These are phyloP conservation scores for Rhizoclosmatium globosum DNA, from an alignment of 192 early-diverging fungal genomes.

Conservation along the genomic window DNA sequence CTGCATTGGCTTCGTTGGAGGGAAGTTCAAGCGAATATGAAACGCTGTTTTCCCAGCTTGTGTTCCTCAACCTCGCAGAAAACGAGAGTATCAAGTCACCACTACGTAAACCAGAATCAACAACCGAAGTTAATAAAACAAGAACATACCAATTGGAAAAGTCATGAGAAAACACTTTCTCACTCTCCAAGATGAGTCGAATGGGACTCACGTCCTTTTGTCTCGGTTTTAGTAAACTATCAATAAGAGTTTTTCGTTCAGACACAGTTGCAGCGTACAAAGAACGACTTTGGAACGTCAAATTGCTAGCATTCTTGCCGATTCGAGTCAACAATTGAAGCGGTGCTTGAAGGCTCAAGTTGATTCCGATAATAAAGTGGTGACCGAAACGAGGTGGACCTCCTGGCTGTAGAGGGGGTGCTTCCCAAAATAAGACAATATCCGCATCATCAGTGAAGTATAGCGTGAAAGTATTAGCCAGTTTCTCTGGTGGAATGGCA, in stretches of 20 bases:
- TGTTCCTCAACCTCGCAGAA: constrained; percentile 68
- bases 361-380: constrained; percentile 93
- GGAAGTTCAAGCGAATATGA: constrained; percentile 66
- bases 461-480: constrained; percentile 77
- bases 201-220: constrained; percentile 75
- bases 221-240: constrained; percentile 67
- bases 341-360: constrained; percentile 74
- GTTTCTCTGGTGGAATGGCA: constrained; percentile 62
- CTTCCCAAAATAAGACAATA: constrained; percentile 84
- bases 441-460: constrained; percentile 91
- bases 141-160: constrained; percentile 18
- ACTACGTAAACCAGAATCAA: constrained; percentile 42
- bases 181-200: constrained; percentile 61
- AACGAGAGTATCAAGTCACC: constrained; percentile 63
- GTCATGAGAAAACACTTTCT: constrained; percentile 50
- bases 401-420: constrained; percentile 29
- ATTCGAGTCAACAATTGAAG: constrained; percentile 49
- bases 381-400: constrained; percentile 69
- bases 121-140: not conserved
- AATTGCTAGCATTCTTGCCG: constrained; percentile 29
- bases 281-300: constrained; percentile 55
- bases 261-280: constrained; percentile 75
- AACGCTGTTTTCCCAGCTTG: constrained; percentile 72
- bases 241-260: constrained; percentile 70
- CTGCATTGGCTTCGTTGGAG: constrained; percentile 21